These are phyloP conservation scores for Ophiocordyceps unilateralis DNA, from an alignment of 2,329 filamentous ascomycete genomes.

Conservation along the genomic window DNA sequence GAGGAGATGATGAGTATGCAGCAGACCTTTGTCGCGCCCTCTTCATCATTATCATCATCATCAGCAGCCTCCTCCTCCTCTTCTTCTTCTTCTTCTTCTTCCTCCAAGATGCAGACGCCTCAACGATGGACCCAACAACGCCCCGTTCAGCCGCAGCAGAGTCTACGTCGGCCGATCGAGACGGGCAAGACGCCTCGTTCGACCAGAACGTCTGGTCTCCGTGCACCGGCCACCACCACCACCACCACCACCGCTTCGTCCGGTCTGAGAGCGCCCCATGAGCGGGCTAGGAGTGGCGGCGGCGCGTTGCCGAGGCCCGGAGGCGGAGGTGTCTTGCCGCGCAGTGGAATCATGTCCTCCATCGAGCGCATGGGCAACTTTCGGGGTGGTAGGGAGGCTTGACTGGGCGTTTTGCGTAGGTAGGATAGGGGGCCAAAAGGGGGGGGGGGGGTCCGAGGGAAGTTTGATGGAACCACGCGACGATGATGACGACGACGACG, in stretches of 20 bases:
- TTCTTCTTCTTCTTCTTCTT: not conserved
- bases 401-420: too few species aligned
- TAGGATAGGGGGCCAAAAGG: too few species aligned
- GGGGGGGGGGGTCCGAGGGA: not conserved
- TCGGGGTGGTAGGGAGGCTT: slow-evolving; percentile 17
- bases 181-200: slow-evolving; percentile 18
- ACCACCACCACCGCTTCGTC: slow-evolving; percentile 36
- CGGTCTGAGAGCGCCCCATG: slow-evolving; percentile 36
- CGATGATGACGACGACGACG: too few species aligned
- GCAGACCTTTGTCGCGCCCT: slow-evolving; percentile 20
- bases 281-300: slow-evolving; percentile 24
- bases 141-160: not conserved
- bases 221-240: slow-evolving; percentile 25
- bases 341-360: slow-evolving; percentile 66
- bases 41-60: slow-evolving; percentile 6
- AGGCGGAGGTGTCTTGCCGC: too few species aligned
- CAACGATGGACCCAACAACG: not conserved
- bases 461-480: too few species aligned
- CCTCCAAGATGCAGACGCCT: not conserved
- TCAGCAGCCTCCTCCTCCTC: slow-evolving; percentile 6
- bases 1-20: slow-evolving; percentile 70
- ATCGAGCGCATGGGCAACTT: slow-evolving; percentile 76
- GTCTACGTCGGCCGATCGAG: not conserved
- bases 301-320: slow-evolving; percentile 29
- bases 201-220: too few species aligned